Conservation (phyloP, 2,329 filamentous ascomycete genomes). For the Thermoascus crustaceus region DNA sequence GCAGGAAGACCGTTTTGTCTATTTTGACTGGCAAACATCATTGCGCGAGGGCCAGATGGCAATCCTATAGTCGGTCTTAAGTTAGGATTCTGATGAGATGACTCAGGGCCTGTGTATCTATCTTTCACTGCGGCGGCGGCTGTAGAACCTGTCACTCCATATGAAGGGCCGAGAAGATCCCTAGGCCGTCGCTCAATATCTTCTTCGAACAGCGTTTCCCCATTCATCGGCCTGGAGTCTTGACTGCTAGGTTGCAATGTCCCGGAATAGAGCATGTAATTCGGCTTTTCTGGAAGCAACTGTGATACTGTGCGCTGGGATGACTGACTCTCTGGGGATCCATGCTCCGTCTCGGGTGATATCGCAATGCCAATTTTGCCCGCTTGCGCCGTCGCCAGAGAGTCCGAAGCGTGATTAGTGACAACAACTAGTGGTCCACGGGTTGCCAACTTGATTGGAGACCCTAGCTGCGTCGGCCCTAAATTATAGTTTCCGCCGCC, state of each 20-base stretch:
- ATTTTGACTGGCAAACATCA: conserved; percentile 20
- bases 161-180: conserved; percentile 10
- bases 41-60: conserved; percentile 29
- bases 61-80: conserved; percentile 18
- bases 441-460: conserved; percentile 9
- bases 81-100: conserved; percentile 2
- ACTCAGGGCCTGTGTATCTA: background rate
- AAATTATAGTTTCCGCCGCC: conserved; percentile 13
- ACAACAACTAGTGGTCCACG: conserved; percentile 4
- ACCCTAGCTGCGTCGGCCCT: conserved; percentile 5
- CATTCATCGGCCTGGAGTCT: conserved; percentile 19
- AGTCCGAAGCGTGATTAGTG: background rate
- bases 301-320: conserved; percentile 32
- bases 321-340: conserved; percentile 22
- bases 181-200: conserved; percentile 19
- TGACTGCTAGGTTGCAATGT: conserved; percentile 26
- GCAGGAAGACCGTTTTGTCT: conserved; percentile 7
- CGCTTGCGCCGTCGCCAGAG: conserved; percentile 2
- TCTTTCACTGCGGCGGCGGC: conserved; percentile 3
- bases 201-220: conserved; percentile 32
- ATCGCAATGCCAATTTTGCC: conserved; percentile 24
- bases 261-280: conserved; percentile 28
- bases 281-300: conserved; percentile 28
- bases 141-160: conserved; percentile 7
- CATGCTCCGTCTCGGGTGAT: conserved; percentile 19